Evolutionary conservation across 805 yeast genomes (phyloP).

Genomic region (Pichia paraexigua): DNA sequence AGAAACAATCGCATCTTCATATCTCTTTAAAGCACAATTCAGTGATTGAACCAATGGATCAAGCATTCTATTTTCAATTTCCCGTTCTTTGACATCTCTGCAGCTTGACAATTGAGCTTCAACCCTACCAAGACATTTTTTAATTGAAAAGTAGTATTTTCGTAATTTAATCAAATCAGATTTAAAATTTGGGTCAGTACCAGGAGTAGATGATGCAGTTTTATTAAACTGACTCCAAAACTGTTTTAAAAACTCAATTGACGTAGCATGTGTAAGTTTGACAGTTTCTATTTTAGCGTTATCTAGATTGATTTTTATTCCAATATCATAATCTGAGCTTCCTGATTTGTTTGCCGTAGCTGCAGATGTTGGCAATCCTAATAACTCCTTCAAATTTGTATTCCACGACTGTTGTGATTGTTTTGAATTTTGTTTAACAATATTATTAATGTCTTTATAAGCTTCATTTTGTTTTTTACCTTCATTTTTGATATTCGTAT

Average conservation of each 20-base stretch:
- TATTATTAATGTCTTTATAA: conserved; percentile 35
- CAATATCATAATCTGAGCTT: conserved; percentile 14
- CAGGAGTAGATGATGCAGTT: conserved; percentile 22
- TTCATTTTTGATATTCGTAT: conserved; percentile 18
- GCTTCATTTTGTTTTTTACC: conserved; percentile 34
- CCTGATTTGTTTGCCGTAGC: conserved; percentile 1
- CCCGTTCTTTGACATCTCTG: conserved; percentile 11
- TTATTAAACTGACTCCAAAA: conserved; percentile 58
- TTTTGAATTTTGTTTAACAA: conserved; percentile 47
- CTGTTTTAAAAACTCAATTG: conserved; percentile 67
- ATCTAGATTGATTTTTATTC: conserved; percentile 26
- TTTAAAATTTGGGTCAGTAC: conserved; percentile 26
- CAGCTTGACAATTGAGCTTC: conserved; percentile 22
- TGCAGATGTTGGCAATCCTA: conserved; percentile 6
- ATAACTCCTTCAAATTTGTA: conserved; percentile 11
- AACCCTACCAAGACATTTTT: conserved; percentile 40
- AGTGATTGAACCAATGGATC: conserved; percentile 39
- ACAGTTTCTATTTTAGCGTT: conserved; percentile 36
- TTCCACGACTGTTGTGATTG: conserved; percentile 44
- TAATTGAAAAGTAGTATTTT: conserved; percentile 40
- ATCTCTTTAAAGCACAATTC: conserved; percentile 37
- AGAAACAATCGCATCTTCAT: conserved; percentile 33
- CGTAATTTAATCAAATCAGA: conserved; percentile 29
- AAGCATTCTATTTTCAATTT: conserved; percentile 23
- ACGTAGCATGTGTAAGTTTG: conserved; percentile 58